Evolutionary conservation across 148 eudicot genomes (phyloP), one percentile per base, ranked within the genome.

Genomic region (Chenopodium formosanum): DNA sequence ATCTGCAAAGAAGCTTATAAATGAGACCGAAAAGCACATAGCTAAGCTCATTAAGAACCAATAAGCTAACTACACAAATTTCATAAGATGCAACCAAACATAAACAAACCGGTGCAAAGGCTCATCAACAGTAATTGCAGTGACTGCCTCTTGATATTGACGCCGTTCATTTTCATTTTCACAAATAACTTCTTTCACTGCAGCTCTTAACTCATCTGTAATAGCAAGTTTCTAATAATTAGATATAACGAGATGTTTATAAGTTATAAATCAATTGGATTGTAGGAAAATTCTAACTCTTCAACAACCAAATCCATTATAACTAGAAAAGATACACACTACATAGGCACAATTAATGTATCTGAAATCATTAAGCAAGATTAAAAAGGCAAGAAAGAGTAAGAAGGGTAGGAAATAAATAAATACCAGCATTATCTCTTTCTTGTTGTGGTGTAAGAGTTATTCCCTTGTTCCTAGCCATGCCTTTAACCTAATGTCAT

Each of bases 121-220:
- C 83, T 93, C 92, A 20, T 95, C 98, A 77, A 95, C 93, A 44
- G 98, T 95, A 65, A 95, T 93, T 79, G 97, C 97, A 82, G 90
- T 80, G 81, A 95, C 78, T 70, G 98, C 98, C 86, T 92, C 98
- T 89, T 92, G 86, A 79, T 90, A 91, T 72, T 81, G 83, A 23
- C 40, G 79, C 20, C 86, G 90, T 78, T 92, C 97, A 23, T 88
- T 87, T 13, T 84, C 86, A 77, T 87, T 89, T 32, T 90, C 94
- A 85, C 98, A 95, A 63, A 95, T 88, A 64, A 91, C 97, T 87
- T 93, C 99, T 84, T 93, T 95, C 48, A 95, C 94, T 79, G 97
- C 97, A 87, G 92, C 86, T 82, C 97, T 82, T 58, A 95, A 82
- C 76, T 93, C 97, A 92, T 95, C 99, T 95, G 90, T 81, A 86